Base-by-base conservation (phyloP, 805 yeast genomes). In the Zygoascus tannicola region DNA sequence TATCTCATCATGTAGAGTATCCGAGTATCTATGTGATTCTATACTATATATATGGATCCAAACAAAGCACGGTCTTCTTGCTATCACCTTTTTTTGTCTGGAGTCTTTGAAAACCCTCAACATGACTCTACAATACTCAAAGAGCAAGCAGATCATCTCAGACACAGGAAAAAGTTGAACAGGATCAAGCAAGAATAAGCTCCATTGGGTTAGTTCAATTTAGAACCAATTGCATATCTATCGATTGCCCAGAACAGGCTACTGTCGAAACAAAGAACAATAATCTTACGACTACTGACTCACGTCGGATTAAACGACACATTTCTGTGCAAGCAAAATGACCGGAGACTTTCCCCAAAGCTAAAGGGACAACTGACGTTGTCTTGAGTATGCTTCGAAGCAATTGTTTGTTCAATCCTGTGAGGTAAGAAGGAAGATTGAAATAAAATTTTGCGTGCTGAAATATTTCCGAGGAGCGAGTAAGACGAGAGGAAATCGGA, bases 331-430 rank as follows among this genome's bases (percentile, higher is more conserved):
- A 4, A n/a, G n/a, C 21, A 8, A 21, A 19, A 34, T 36, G 63
- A 59, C 63, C 64, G 63, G 63, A 59, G 63, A 59, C 63, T 59
- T 59, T 59, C 62, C 63, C 63, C 64, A 53, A 60, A 59, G 64
- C 63, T 14, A 18, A 45, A 26, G 35, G 43, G 36, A 18, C 23
- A 49, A 43, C 21, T 19, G 28, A 3, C 5, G 18, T 21, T 35
- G 36, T 50, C 53, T 53, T 49, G 36, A 43, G 60, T 51, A 52
- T 37, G 62, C 64, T 59, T 60, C 55, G 63, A 56, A 49, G 60
- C 62, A 59, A 59, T 57, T 59, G 46, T 56, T 57, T 45, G 43
- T 44, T 40, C 39, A 33, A 34, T 22, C 16, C 33, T 16, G 23
- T 8, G n/a, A n/a, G n/a, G n/a, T n/a, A n/a, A n/a, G n/a, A n/a